Evolutionary conservation across 2,329 filamentous ascomycete genomes (phyloP).

Genomic region (Arthrobotrys iridis): DNA sequence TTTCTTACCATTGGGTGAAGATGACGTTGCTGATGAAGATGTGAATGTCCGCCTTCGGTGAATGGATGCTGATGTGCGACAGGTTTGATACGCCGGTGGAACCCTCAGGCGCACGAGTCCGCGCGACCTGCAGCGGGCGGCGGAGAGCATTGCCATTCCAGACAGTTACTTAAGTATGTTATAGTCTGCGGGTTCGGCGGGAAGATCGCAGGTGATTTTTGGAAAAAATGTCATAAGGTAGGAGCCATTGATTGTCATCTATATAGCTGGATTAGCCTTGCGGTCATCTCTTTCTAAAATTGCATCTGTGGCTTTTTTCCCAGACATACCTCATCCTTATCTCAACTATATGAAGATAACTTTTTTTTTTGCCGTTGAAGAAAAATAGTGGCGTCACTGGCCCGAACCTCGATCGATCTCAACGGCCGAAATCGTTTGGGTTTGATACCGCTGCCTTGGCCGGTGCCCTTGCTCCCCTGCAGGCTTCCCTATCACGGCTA

Average conservation of each 20-base stretch:
- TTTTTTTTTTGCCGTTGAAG: neutral
- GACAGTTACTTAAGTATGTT: neutral
- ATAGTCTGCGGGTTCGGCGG: neutral
- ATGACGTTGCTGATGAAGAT: neutral
- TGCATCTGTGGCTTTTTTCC: no score
- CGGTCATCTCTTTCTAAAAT: no score
- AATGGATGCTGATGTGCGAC: neutral
- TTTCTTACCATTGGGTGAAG: constrained; percentile 12
- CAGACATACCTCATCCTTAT: constrained; percentile 1
- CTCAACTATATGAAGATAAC: neutral
- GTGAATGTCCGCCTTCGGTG: neutral
- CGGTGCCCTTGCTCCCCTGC: constrained; percentile 1
- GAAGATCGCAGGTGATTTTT: neutral
- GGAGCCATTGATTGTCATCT: neutral
- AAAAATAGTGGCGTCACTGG: constrained; percentile 2
- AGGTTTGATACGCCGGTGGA: constrained; percentile 2
- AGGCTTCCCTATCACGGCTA: constrained; percentile 8
- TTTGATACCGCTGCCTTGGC: constrained; percentile 16
- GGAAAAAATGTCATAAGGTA: neutral
- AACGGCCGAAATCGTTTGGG: constrained; percentile 10
- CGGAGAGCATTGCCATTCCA: neutral
- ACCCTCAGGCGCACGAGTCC: neutral
- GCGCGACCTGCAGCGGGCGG: neutral
- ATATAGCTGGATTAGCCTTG: neutral
- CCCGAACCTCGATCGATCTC: constrained; percentile 17